Conservation (phyloP, 2,329 filamentous ascomycete genomes). For the Leptodontidium sp. region DNA sequence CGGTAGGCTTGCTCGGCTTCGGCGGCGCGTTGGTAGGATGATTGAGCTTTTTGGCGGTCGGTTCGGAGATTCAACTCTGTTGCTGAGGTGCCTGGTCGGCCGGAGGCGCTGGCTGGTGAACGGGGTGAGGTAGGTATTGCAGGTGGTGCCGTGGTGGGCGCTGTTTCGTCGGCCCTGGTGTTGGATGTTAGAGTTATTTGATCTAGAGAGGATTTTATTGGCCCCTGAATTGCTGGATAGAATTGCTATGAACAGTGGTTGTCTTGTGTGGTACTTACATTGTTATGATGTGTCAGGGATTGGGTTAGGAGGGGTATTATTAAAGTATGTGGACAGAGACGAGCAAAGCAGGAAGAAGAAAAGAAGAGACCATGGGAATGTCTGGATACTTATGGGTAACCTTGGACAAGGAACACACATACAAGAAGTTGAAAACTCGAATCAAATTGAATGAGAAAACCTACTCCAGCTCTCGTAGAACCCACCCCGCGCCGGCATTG, state of each 20-base stretch:
- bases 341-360: neutral
- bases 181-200: neutral
- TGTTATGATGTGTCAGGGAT: neutral
- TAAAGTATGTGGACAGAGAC: conserved; percentile 3
- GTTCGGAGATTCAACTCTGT: conserved; percentile 38
- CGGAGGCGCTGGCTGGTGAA: conserved; percentile 12
- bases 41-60: conserved; percentile 36
- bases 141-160: neutral
- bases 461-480: neutral
- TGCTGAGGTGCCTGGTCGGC: conserved; percentile 30
- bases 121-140: neutral
- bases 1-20: conserved; percentile 40
- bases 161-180: conserved; percentile 3
- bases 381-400: conserved; percentile 18
- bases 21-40: conserved; percentile 38
- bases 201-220: too few species aligned
- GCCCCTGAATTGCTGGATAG: too few species aligned
- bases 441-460: neutral
- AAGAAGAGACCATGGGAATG: conserved; percentile 5
- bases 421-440: neutral
- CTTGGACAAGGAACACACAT: neutral
- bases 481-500: conserved; percentile 7
- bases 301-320: neutral
- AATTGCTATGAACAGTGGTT: neutral
- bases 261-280: conserved; percentile 1